Percentiles rank a stretch among this genome's conserved stretches.
Evolutionary conservation across 1,284 basidiomycete species (phyloP).

Genomic region (Agaricales sp.): DNA sequence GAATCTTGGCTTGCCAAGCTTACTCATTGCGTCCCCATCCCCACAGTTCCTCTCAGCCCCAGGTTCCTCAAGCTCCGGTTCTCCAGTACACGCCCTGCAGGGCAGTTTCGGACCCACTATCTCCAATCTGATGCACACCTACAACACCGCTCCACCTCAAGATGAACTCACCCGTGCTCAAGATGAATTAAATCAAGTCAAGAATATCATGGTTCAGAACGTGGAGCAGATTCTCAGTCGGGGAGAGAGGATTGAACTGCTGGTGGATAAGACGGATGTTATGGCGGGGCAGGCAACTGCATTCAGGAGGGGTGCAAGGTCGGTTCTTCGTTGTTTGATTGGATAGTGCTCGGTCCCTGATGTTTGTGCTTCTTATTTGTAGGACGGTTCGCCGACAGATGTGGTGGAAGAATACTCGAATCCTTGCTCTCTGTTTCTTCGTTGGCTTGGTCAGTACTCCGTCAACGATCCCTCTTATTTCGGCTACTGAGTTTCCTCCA

Average conservation of each 20-base stretch:
- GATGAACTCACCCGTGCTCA: constrained; percentile 90
- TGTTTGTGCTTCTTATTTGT: not conserved
- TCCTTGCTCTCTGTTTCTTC: constrained; percentile 60
- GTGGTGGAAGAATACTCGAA: constrained; percentile 93
- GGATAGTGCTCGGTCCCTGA: not conserved
- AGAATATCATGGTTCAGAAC: constrained; percentile 97
- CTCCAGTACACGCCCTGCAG: constrained; percentile 58
- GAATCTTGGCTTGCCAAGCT: constrained; percentile 5
- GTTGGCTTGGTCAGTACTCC: constrained; percentile 73
- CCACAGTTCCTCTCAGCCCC: constrained; percentile 57
- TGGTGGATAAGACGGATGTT: constrained; percentile 96
- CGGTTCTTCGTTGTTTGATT: constrained; percentile 17
- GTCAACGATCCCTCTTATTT: too few relatives aligned
- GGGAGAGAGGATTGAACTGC: constrained; percentile 91
- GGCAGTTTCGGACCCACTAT: constrained; percentile 59
- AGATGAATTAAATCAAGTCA: constrained; percentile 85
- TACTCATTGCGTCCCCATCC: constrained; percentile 8
- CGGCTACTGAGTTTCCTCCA: constrained; percentile 18
- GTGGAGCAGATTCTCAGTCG: constrained; percentile 90
- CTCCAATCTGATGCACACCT: constrained; percentile 70
- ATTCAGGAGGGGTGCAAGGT: constrained; percentile 85
- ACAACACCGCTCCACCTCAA: constrained; percentile 82
- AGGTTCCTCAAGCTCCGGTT: constrained; percentile 38
- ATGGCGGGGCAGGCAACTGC: constrained; percentile 95
- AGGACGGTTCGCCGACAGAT: constrained; percentile 69